phyloP scores from a whole-genome alignment of 2,329 filamentous ascomycete genomes.

The Lasiodiplodia theobromae region DNA sequence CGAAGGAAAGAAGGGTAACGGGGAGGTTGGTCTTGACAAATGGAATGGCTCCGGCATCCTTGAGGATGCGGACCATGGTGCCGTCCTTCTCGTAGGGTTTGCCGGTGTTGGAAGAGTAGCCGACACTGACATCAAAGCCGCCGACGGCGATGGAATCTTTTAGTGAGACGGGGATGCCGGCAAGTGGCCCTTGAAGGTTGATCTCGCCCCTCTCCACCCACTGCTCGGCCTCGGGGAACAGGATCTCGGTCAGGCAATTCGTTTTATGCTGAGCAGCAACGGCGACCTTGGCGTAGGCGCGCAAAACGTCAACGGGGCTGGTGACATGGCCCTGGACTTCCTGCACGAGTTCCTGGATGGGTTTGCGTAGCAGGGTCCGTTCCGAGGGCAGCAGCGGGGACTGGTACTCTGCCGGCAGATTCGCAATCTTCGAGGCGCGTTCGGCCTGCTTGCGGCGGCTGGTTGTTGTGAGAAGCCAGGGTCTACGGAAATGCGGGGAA shows the following conservation, averaged over 20 bases:
- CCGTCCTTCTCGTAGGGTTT: slow-evolving; percentile 75
- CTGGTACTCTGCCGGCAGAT: slow-evolving; percentile 71
- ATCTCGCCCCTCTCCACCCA: slow-evolving; percentile 68
- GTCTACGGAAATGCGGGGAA: slow-evolving; percentile 17
- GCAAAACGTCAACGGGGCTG: slow-evolving; percentile 76
- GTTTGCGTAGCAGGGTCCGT: slow-evolving; percentile 70
- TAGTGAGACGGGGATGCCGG: slow-evolving; percentile 84
- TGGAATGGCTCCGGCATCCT: slow-evolving; percentile 84
- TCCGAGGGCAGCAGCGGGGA: slow-evolving; percentile 70
- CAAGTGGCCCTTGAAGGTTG: slow-evolving; percentile 81
- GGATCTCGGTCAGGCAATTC: slow-evolving; percentile 87
- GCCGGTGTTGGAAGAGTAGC: slow-evolving; percentile 75
- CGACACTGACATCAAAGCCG: slow-evolving; percentile 83
- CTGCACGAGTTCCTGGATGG: slow-evolving; percentile 79
- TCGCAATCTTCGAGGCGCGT: slow-evolving; percentile 72
- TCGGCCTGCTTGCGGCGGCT: slow-evolving; percentile 83
- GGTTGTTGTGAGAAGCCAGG: slow-evolving; percentile 23
- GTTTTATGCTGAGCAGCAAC: slow-evolving; percentile 84
- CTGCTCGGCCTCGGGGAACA: slow-evolving; percentile 77
- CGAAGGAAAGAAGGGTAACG: slow-evolving; percentile 85
- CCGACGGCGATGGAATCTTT: slow-evolving; percentile 80
- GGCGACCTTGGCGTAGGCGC: slow-evolving; percentile 85
- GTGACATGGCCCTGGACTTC: slow-evolving; percentile 75
- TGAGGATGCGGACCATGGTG: slow-evolving; percentile 75
- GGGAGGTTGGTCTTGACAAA: slow-evolving; percentile 94